A percentile compares a stretch with the other conserved stretches of the same genome.
Conservation (phyloP, 2,329 filamentous ascomycete species). For the Orbilia ellipsospora region DNA sequence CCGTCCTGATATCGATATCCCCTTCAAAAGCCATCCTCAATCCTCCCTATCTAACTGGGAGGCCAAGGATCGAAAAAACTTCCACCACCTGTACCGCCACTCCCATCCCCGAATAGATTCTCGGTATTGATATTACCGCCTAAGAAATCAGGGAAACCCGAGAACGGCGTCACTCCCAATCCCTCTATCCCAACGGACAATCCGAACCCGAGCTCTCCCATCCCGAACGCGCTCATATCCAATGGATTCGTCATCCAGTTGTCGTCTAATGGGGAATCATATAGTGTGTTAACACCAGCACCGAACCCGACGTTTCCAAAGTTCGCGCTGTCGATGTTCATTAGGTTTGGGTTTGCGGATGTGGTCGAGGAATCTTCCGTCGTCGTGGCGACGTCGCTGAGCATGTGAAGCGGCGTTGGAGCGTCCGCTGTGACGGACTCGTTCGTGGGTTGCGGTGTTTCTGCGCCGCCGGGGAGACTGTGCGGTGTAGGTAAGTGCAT, state of each 20-base stretch:
- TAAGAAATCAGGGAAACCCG: slow-evolving; percentile 38
- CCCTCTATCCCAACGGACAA: slow-evolving; percentile 39
- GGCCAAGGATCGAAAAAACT: slow-evolving; percentile 49
- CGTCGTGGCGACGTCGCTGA: slow-evolving; percentile 63
- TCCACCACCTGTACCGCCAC: background rate
- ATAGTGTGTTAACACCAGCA: slow-evolving; percentile 10
- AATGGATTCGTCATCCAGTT: slow-evolving; percentile 37
- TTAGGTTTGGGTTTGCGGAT: slow-evolving; percentile 36
- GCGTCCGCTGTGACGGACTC: slow-evolving; percentile 51
- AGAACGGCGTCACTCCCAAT: slow-evolving; percentile 32
- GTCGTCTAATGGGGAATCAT: slow-evolving; percentile 29
- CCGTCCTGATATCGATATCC: background rate
- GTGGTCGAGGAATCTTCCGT: slow-evolving; percentile 57
- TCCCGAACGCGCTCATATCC: slow-evolving; percentile 52
- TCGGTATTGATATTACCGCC: slow-evolving; percentile 28
- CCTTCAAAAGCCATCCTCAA: background rate
- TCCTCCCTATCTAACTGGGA: slow-evolving; percentile 17
- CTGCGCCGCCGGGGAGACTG: slow-evolving; percentile 23
- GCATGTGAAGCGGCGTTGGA: slow-evolving; percentile 62
- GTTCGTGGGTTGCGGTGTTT: slow-evolving; percentile 39
- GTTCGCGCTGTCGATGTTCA: slow-evolving; percentile 42
- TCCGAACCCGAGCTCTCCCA: slow-evolving; percentile 48
- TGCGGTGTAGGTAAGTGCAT: slow-evolving; percentile 46
- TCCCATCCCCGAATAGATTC: slow-evolving; percentile 38
- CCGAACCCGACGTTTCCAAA: slow-evolving; percentile 32